Percentiles rank a stretch among this genome's conserved stretches.
Evolutionary conservation across 257 asterid genomes (phyloP).

Genomic region (Verbena officinalis): DNA sequence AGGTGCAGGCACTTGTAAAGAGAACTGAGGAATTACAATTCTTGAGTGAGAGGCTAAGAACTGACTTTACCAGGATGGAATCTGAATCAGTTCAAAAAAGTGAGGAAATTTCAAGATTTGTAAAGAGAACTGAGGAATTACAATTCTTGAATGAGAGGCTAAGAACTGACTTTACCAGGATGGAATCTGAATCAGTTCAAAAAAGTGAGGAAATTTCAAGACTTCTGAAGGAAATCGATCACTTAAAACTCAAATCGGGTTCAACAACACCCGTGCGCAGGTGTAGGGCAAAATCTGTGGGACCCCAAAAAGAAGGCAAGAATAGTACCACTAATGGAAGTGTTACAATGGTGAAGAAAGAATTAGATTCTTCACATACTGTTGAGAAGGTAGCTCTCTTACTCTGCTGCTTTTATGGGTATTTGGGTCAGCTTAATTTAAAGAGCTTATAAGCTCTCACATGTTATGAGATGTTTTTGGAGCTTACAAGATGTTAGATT

Average conservation of each 20-base stretch:
- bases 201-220: slow-evolving; percentile 54
- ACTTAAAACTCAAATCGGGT: slow-evolving; percentile 44
- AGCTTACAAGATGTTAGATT: too few relatives aligned
- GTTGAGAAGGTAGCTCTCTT: slow-evolving; percentile 48
- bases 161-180: slow-evolving; percentile 40
- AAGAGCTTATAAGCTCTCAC: too few relatives aligned
- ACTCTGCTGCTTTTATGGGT: neutral
- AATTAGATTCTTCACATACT: slow-evolving; percentile 35
- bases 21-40: slow-evolving; percentile 53
- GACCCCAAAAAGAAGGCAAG: slow-evolving; percentile 33
- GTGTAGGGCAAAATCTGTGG: slow-evolving; percentile 36
- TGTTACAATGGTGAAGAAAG: slow-evolving; percentile 38
- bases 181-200: slow-evolving; percentile 50
- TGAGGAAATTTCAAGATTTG: slow-evolving; percentile 51
- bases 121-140: slow-evolving; percentile 50
- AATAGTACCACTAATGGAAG: slow-evolving; percentile 27
- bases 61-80: slow-evolving; percentile 46
- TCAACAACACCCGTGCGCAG: slow-evolving; percentile 43
- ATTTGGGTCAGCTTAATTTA: too few relatives aligned
- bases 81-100: slow-evolving; percentile 49
- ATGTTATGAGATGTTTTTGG: too few relatives aligned
- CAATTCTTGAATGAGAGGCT: slow-evolving; percentile 46
- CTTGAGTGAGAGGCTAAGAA: slow-evolving; percentile 46
- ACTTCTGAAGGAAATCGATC: slow-evolving; percentile 52
- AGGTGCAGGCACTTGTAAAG: slow-evolving; percentile 42